phyloP scores from a whole-genome alignment of 768 basidiomycete species.

The Tulasnella sp. region DNA sequence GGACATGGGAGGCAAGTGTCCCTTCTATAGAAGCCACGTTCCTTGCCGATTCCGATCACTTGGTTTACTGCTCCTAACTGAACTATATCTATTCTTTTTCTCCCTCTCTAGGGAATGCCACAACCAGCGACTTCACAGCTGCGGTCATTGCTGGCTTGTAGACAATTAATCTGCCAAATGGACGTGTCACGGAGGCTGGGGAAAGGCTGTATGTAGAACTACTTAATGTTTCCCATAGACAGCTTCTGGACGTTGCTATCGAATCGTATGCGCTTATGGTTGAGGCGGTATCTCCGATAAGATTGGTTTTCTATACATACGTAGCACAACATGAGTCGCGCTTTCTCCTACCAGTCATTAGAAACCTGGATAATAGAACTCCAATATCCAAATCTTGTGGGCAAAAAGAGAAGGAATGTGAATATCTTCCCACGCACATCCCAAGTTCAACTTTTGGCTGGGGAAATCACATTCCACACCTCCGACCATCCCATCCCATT shows the following conservation, averaged over 20 bases:
- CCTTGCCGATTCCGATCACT: not conserved
- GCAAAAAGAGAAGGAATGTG: too few relatives aligned
- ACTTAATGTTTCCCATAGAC: not conserved
- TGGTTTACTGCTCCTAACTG: too few relatives aligned
- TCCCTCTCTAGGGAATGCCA: slow-evolving; percentile 52
- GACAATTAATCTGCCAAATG: not conserved
- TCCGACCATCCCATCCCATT: not conserved
- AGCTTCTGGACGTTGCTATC: too few relatives aligned
- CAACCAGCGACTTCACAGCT: slow-evolving; percentile 90
- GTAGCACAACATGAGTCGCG: too few relatives aligned
- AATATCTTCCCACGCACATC: not conserved
- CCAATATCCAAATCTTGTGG: too few relatives aligned
- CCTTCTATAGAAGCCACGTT: too few relatives aligned
- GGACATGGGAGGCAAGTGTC: slow-evolving; percentile 80
- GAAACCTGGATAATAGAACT: too few relatives aligned
- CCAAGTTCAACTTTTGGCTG: slow-evolving; percentile 6
- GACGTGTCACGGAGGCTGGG: not conserved
- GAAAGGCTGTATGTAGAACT: not conserved
- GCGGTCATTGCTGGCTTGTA: slow-evolving; percentile 79
- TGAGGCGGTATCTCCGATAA: not conserved
- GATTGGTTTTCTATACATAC: too few relatives aligned
- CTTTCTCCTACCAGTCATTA: too few relatives aligned
- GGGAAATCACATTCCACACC: not conserved
- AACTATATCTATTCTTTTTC: slow-evolving; percentile 4
- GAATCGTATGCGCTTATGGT: not conserved